Percentiles rank a stretch among this genome's conserved stretches.
Conservation (phyloP, 129 eudicot species). For the Tagetes patula region DNA sequence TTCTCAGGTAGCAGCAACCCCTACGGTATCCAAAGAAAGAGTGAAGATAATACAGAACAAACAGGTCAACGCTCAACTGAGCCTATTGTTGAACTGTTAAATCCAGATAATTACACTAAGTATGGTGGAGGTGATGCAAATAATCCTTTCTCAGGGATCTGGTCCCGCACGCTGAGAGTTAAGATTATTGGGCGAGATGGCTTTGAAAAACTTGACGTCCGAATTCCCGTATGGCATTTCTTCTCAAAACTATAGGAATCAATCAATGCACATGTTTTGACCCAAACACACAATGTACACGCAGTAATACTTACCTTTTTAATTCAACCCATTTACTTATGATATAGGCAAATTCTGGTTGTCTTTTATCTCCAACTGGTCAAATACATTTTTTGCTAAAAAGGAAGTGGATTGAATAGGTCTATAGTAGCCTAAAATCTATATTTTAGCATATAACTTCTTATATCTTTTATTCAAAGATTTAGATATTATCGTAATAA, state of each 20-base stretch:
- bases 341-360: neutral
- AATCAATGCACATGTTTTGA: constrained; percentile 16
- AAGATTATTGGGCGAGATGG: constrained; percentile 86
- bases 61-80: constrained; percentile 42
- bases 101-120: constrained; percentile 59
- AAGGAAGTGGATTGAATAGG: neutral
- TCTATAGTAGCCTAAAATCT: neutral
- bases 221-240: constrained; percentile 75
- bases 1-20: constrained; percentile 51
- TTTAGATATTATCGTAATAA: neutral
- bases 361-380: neutral
- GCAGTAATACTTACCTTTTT: neutral
- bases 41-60: constrained; percentile 46
- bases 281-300: neutral
- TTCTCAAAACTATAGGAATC: constrained; percentile 1
- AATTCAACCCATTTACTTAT: neutral
- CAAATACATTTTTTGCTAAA: neutral
- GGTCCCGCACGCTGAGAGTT: constrained; percentile 89
- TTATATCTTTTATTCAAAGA: neutral
- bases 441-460: neutral
- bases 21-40: constrained; percentile 33
- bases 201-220: constrained; percentile 83
- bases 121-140: constrained; percentile 45
- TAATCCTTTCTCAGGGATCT: constrained; percentile 60
- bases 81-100: constrained; percentile 65